Conservation (phyloP, 768 basidiomycete species). For the Trametes elegans region DNA sequence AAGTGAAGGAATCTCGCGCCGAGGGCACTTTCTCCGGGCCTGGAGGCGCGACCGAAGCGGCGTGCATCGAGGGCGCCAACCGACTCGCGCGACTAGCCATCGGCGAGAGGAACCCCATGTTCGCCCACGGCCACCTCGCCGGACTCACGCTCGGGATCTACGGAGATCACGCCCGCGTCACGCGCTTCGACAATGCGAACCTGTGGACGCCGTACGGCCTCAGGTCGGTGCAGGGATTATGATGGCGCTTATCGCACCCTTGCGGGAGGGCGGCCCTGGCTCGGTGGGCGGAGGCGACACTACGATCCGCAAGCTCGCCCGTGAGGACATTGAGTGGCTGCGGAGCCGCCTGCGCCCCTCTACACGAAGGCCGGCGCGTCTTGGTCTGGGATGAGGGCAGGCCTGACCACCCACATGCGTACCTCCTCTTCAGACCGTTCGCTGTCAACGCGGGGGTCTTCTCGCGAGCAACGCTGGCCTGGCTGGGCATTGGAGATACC, state of each 20-base stretch:
- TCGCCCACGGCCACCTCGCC: constrained; percentile 3
- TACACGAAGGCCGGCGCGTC: not conserved
- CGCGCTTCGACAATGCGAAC: constrained; percentile 13
- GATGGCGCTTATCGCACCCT: constrained; percentile 15
- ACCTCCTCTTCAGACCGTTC: constrained; percentile 1
- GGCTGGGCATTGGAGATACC: constrained; percentile 8
- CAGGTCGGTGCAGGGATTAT: not conserved
- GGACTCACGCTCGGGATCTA: constrained; percentile 9
- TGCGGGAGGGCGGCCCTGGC: not conserved
- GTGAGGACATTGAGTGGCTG: not conserved
- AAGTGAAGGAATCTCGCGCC: not conserved
- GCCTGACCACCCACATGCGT: not conserved
- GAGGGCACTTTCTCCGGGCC: not conserved
- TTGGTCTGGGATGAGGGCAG: not conserved
- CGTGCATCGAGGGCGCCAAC: not conserved
- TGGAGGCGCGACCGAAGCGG: not conserved
- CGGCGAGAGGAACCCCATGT: constrained; percentile 3
- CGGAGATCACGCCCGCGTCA: constrained; percentile 3
- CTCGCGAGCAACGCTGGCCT: constrained; percentile 16
- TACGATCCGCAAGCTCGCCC: not conserved
- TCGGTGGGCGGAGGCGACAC: constrained; percentile 5
- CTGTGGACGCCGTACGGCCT: not conserved
- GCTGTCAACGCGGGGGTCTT: constrained; percentile 13
- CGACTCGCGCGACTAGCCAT: not conserved
- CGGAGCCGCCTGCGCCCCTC: not conserved